phyloP scores from a whole-genome alignment of 805 yeast genomes.

The Kodamaea nitidulidarum region DNA sequence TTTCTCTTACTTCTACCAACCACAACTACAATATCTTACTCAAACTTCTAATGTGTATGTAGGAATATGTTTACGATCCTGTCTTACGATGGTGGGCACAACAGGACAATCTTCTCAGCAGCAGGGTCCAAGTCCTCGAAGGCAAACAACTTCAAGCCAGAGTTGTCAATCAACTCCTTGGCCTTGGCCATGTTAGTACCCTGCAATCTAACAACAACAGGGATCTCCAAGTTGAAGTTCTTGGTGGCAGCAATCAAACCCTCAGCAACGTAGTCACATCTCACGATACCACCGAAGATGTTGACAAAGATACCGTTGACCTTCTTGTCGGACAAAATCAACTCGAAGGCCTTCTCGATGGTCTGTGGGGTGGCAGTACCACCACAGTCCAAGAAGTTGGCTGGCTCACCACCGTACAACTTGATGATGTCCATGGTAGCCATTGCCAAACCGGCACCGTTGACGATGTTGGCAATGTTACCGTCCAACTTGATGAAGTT shows the following conservation, averaged over 20 bases:
- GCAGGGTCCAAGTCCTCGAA: constrained; percentile 94
- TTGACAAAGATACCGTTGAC: constrained; percentile 96
- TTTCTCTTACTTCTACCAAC: too few species aligned
- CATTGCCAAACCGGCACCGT: constrained; percentile 99
- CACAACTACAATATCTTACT: background rate
- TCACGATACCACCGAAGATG: constrained; percentile 98
- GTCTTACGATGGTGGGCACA: constrained; percentile 38
- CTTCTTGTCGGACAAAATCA: constrained; percentile 82
- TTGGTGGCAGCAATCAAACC: constrained; percentile 95
- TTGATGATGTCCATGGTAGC: constrained; percentile 99
- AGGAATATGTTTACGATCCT: background rate
- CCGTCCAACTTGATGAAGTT: constrained; percentile 98
- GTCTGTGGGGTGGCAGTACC: constrained; percentile 99
- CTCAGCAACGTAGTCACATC: constrained; percentile 98
- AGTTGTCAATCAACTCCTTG: constrained; percentile 74
- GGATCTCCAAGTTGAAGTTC: constrained; percentile 84
- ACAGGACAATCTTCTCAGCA: constrained; percentile 88
- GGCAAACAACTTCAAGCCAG: constrained; percentile 90
- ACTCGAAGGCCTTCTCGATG: constrained; percentile 92
- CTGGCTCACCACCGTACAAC: constrained; percentile 97
- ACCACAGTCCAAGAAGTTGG: constrained; percentile 99
- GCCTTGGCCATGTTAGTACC: constrained; percentile 95
- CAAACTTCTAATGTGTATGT: background rate
- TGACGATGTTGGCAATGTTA: constrained; percentile 96
- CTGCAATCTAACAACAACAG: constrained; percentile 96